phyloP scores from a whole-genome alignment of 83 land plant genomes.

The Picea abies region DNA sequence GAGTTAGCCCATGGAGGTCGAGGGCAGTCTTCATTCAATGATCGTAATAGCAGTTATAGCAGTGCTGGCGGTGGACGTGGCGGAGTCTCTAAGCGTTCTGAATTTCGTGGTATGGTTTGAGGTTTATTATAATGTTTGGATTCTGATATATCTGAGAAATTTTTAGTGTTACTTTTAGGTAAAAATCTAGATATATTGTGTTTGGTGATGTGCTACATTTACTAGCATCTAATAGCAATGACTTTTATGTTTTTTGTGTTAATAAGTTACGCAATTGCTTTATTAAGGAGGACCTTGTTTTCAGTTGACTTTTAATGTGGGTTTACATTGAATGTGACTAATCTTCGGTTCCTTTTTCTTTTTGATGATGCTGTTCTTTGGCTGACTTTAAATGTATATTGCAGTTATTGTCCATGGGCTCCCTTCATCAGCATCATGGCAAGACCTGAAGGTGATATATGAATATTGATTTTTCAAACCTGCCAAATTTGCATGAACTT shows the following conservation, averaged over 20 bases:
- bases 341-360: neutral
- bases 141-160: no score
- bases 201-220: neutral
- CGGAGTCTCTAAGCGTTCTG: slow-evolving; percentile 84
- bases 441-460: slow-evolving; percentile 76
- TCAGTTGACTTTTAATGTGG: neutral
- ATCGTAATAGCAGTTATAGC: slow-evolving; percentile 66
- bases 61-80: slow-evolving; percentile 72
- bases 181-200: neutral
- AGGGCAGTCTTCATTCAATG: slow-evolving; percentile 73
- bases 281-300: no score
- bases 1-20: slow-evolving; percentile 99
- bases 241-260: no score
- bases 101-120: slow-evolving; percentile 70
- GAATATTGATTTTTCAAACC: neutral
- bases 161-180: no score
- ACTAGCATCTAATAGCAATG: no score
- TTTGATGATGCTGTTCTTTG: neutral
- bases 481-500: neutral
- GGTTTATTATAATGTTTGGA: no score
- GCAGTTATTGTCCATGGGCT: slow-evolving; percentile 87
- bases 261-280: no score
- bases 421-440: slow-evolving; percentile 97
- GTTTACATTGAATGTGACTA: neutral
- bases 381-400: neutral